Evolutionary conservation across 2,329 filamentous ascomycete genomes (phyloP), one percentile per base, ranked within the genome.

Genomic region (Phyllosticta citriasiana): DNA sequence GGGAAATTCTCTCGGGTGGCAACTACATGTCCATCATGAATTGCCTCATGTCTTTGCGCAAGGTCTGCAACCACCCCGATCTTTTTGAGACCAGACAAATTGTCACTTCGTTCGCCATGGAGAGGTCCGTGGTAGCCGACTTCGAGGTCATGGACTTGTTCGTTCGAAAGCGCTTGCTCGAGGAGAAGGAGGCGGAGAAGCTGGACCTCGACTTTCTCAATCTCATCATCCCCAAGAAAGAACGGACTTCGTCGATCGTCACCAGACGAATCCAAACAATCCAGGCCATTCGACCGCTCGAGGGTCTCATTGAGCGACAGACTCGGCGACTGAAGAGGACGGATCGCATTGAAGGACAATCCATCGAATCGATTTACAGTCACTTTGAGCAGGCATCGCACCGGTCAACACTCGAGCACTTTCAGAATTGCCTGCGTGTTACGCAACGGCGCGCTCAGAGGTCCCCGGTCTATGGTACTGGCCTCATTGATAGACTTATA

Each of bases 21-120:
- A 99, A 97, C 69, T 97, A 97, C 72, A 84, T 99, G 65, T 96
- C 91, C 19, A 97, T 99, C 72, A 97, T 97, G 76, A 96, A 97
- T 72, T 97, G 95, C 73, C 78, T 99, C 57, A 96, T 99, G 91
- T 94, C 96, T 71, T 80, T 99, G 59, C 86, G 94, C 56, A 97
- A 97, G 73, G 95, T 99, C 57, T 99, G 94, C 80, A 99, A 99
- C 67, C 94, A 99, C 70, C 95, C 94, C 0, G 94, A 99, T 74
- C 81, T 99, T 8, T 99, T 99, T 69, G 89, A 97, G 67, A 96
- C 96, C 63, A 85, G 94, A 16, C 92, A 91, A 0, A 97, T 99
- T 68, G 94, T 96, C 76, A 99, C 93, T 0, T 97, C 94, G 1
- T 96, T 97, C 73, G 90, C 91, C 3, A 96, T 97, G 88, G 81